phyloP scores from a whole-genome alignment of 202 grass and related monocot genomes.

The Panicum hallii region DNA sequence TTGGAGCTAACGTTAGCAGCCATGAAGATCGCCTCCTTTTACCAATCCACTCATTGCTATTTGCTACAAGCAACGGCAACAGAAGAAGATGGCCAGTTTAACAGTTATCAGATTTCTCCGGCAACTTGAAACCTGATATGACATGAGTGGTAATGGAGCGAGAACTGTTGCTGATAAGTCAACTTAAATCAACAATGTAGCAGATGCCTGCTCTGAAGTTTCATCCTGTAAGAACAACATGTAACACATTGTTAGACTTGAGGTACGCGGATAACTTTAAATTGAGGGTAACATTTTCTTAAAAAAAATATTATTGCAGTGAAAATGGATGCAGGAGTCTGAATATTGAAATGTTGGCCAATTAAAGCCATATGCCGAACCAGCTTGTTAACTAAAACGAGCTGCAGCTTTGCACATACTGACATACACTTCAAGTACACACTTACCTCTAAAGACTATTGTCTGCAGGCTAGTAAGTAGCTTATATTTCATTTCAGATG shows the following conservation, averaged over 20 bases:
- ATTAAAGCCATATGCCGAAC: neutral
- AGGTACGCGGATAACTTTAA: neutral
- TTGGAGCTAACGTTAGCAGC: neutral
- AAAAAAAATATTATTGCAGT: neutral
- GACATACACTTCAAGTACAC: neutral
- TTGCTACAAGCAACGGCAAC: neutral
- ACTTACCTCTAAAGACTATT: neutral
- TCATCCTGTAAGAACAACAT: slow-evolving; percentile 41
- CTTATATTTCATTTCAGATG: slow-evolving; percentile 14
- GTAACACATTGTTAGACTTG: slow-evolving; percentile 24
- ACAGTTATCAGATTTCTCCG: neutral
- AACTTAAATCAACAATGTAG: slow-evolving; percentile 34
- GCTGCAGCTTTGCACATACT: neutral
- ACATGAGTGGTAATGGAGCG: neutral
- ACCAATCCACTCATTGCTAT: neutral
- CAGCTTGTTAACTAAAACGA: neutral
- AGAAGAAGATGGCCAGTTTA: neutral
- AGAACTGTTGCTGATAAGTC: slow-evolving; percentile 2
- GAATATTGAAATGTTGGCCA: neutral
- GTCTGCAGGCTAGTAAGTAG: neutral
- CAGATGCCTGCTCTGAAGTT: slow-evolving; percentile 8
- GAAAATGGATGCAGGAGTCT: neutral
- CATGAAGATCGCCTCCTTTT: neutral
- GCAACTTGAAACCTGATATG: slow-evolving; percentile 1
- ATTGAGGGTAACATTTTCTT: neutral